Percentiles rank a stretch among this genome's conserved stretches.
These are phyloP conservation scores for Russula griseocarnosa DNA, from an alignment of 768 basidiomycete species.

Conservation along the genomic window DNA sequence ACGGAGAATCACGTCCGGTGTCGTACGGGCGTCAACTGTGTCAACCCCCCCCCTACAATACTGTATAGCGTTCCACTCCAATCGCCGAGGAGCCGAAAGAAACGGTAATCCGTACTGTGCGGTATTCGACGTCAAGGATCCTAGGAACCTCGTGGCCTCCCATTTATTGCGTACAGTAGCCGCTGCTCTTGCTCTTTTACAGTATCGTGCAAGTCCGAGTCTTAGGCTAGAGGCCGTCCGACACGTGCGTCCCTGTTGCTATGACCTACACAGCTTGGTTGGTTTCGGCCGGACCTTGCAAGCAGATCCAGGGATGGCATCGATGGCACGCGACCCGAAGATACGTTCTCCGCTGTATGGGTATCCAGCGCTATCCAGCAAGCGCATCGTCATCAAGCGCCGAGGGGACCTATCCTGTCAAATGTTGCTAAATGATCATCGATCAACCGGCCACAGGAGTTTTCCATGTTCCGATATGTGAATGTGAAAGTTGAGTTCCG, in stretches of 20 bases:
- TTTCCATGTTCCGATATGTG: constrained; percentile 4
- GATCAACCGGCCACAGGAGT: constrained; percentile 3
- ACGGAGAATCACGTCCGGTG: neutral
- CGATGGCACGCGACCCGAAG: neutral
- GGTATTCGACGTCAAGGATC: neutral
- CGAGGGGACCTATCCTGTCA: neutral
- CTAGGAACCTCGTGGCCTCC: neutral
- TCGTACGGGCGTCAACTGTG: neutral
- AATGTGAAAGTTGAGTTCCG: neutral
- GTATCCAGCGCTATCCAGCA: neutral
- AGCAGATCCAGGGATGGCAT: neutral
- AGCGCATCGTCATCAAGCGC: neutral
- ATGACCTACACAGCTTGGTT: neutral
- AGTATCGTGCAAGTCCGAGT: neutral
- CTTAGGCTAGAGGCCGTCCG: neutral
- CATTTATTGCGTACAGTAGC: neutral
- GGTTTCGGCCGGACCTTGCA: constrained; percentile 19
- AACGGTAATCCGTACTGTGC: neutral
- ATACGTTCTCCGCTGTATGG: too few species aligned
- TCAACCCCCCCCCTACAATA: too few species aligned
- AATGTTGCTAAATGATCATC: neutral
- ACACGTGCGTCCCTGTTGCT: neutral
- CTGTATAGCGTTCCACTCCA: constrained; percentile 2
- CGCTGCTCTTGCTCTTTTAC: neutral
- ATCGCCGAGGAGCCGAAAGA: constrained; percentile 6